Evolutionary conservation across 805 yeast genomes (phyloP), one percentile per base, ranked within the genome.

Genomic region (Zygosaccharomyces siamensis): DNA sequence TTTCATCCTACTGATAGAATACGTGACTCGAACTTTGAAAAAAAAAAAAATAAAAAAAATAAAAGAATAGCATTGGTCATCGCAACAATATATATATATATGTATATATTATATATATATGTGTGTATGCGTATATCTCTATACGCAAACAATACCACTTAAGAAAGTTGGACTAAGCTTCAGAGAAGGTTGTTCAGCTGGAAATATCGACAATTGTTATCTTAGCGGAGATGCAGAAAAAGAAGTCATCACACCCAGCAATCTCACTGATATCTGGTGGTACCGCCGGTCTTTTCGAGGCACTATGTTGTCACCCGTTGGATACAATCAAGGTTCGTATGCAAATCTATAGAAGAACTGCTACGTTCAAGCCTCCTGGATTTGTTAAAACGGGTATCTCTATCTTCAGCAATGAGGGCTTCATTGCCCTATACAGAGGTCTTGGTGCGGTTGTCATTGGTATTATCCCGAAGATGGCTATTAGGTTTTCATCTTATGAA

Each of bases 391-490:
- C 98, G 3, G 98, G 97, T 59, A 72, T 78, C 46, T 75, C 77
- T 51, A 90, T 92, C 56, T 87, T 82, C 48, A 75, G 76, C 50
- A 80, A 86, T 52, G 98, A 92, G 68, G 85, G 95, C 4, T 76
- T 88, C 52, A 73, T 88, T 46, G 92, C 97, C 4, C 77, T 92
- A 23, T 92, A 92, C 74, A 90, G 92, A 68, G 99, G 99, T 48
- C 77, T 92, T 46, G 97, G 97, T 26, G 98, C 99, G 20, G 99
- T 92, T 50, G 87, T 89, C 51, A 86, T 92, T 64, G 99, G 99
- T 50, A 92, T 92, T 62, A 96, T 92, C 45, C 99, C 99, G 49
- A 92, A 92, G 68, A 92, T 92, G 99, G 98, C 97, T 31, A 87
- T 92, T 57, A 79, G 99, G 65, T 92, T 92, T 74, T 85, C 96